These are phyloP conservation scores for Gossypioides kirkii DNA, from an alignment of 345 rosid species.

Conservation along the genomic window DNA sequence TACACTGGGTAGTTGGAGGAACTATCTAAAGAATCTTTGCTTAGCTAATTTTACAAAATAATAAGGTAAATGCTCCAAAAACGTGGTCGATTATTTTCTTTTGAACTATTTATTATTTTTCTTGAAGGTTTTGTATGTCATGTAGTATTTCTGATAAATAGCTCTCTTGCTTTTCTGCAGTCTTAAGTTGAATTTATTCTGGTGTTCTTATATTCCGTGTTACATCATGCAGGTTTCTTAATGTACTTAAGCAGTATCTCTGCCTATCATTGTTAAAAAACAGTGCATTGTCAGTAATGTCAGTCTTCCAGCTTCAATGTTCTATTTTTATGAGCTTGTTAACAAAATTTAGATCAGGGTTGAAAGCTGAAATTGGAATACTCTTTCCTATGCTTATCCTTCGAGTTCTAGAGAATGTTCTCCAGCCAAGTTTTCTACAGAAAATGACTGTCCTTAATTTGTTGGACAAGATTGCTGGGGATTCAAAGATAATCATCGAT, in stretches of 20 bases:
- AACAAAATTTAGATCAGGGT: slow-evolving; percentile 70
- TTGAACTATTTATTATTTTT: background rate
- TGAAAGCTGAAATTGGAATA: slow-evolving; percentile 89
- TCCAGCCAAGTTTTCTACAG: slow-evolving; percentile 96
- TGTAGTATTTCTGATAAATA: background rate
- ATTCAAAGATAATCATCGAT: slow-evolving; percentile 74
- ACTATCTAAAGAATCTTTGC: background rate
- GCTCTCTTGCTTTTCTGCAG: background rate
- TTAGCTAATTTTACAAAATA: background rate
- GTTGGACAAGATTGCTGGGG: slow-evolving; percentile 73
- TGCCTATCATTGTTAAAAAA: slow-evolving; percentile 90
- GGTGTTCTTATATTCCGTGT: slow-evolving; percentile 10
- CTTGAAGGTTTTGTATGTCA: background rate
- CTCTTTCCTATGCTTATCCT: slow-evolving; percentile 95
- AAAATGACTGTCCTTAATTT: slow-evolving; percentile 89
- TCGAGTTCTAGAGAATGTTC: slow-evolving; percentile 92
- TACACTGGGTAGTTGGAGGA: background rate
- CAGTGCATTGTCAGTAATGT: slow-evolving; percentile 90
- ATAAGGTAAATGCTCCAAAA: background rate
- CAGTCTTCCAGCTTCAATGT: slow-evolving; percentile 95
- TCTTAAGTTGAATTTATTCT: background rate
- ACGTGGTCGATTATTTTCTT: background rate
- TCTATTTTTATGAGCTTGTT: slow-evolving; percentile 73
- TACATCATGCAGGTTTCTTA: slow-evolving; percentile 66
- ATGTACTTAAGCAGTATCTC: slow-evolving; percentile 76